phyloP scores from a whole-genome alignment of 2,329 filamentous ascomycete genomes.

The Massarina eburnea region DNA sequence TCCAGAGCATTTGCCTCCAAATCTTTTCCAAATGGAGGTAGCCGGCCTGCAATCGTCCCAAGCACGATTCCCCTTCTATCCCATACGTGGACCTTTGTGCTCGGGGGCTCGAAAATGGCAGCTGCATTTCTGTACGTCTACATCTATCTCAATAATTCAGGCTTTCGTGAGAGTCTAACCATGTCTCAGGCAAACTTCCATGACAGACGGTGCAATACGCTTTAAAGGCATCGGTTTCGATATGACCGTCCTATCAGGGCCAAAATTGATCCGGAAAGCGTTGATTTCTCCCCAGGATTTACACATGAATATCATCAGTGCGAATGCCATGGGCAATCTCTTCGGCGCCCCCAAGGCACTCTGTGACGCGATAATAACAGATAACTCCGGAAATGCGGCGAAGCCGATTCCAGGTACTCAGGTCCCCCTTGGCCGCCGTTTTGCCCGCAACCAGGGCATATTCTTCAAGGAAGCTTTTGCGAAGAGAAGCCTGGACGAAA shows the following conservation, averaged over 20 bases:
- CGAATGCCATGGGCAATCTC: constrained; percentile 3
- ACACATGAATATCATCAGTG: constrained; percentile 8
- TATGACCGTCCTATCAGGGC: constrained; percentile 7
- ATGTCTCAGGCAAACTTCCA: not conserved
- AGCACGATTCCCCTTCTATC: too few species aligned
- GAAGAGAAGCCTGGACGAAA: constrained; percentile 7
- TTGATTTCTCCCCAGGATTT: constrained; percentile 1
- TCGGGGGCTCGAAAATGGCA: too few species aligned
- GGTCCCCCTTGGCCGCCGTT: constrained; percentile 9
- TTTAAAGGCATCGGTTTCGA: constrained; percentile 12
- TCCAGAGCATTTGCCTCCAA: too few species aligned
- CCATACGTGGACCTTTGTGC: too few species aligned
- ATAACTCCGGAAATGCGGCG: constrained; percentile 10
- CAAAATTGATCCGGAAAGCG: constrained; percentile 8
- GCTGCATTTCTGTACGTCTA: too few species aligned
- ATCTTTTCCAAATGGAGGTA: too few species aligned
- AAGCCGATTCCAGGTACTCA: constrained; percentile 14
- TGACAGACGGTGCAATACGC: not conserved
- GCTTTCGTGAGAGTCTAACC: not conserved
- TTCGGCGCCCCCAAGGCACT: constrained; percentile 4
- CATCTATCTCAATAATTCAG: too few species aligned
- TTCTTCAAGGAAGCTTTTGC: constrained; percentile 13
- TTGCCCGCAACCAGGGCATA: constrained; percentile 11
- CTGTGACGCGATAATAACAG: constrained; percentile 1
- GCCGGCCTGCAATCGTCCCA: too few species aligned